Base-by-base conservation (phyloP, 1,139 yeast species). In the Yamadazyma atlantica region DNA sequence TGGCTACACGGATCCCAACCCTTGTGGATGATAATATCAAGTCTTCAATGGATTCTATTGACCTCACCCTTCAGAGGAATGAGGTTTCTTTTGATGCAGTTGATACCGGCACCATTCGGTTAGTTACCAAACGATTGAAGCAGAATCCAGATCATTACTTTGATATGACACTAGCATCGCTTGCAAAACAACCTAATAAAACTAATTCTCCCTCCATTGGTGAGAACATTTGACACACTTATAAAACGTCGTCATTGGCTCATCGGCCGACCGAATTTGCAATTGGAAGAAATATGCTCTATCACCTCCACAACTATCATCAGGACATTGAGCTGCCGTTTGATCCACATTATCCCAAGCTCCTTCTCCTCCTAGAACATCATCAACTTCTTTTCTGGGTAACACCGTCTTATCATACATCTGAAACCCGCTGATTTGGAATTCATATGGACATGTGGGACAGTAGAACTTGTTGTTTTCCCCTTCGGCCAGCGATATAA, bases 301-400 rank as follows among this genome's bases (percentile, higher is more conserved):
- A 50, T 80, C 86, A 45, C 85, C 84, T 33, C 89, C 95, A 69
- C 98, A 92, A 1, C 73, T 62, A 45, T 86, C 95, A 32, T 78
- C 72, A 3, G 97, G 96, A 69, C 98, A 92, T 58, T 92, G 96
- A 0, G 92, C 85, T 2, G 79, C 69, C 0, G 92, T 85, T 54
- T 85, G 92, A 57, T 94, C 98, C 22, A 94, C 98, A 57, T 92
- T 90, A 59, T 92, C 98, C 98, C 98, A 92, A 3, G 97, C 95
- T 19, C 96, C 97, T 49, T 83, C 94, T 29, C 96, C 96, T 42
- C 99, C 98, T 19, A 92, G 73, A 9, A 92, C 96, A 65, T 92
- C 98, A 61, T 92, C 99, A 3, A 92, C 94, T 51, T 88, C 86
- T 56, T 92, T 92, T 57, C 96, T 73, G 27, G 86, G 85, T 55